A percentile compares a stretch with the other conserved stretches of the same genome.
phyloP scores from a whole-genome alignment of 2,329 filamentous ascomycete species.

The Fusarium austroafricanum region DNA sequence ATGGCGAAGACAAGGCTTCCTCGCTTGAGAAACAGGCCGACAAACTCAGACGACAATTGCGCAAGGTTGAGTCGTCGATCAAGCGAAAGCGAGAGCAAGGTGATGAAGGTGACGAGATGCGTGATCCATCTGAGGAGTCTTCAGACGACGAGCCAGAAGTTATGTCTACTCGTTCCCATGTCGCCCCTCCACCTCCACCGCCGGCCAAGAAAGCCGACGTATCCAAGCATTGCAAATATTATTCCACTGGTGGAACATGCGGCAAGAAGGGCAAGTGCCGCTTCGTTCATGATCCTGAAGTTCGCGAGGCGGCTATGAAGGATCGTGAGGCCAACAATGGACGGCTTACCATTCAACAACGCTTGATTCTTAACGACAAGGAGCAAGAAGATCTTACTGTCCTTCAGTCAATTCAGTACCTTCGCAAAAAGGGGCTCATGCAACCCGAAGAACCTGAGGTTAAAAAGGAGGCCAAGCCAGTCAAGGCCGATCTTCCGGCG shows the following conservation, averaged over 20 bases:
- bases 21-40: conserved; percentile 70
- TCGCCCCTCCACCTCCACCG: conserved; percentile 53
- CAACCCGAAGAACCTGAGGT: conserved; percentile 41
- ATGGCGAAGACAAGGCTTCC: conserved; percentile 70
- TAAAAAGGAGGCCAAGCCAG: conserved; percentile 35
- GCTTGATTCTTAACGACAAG: conserved; percentile 74
- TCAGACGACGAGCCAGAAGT: conserved; percentile 72
- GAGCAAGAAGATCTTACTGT: conserved; percentile 75
- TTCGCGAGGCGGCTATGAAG: conserved; percentile 71
- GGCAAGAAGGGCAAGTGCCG: conserved; percentile 81
- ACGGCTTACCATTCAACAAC: conserved; percentile 73
- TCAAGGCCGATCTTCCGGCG: conserved; percentile 25
- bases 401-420: conserved; percentile 73
- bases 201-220: conserved; percentile 69
- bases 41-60: conserved; percentile 71
- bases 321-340: conserved; percentile 74
- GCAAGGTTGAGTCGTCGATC: conserved; percentile 76
- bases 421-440: conserved; percentile 69
- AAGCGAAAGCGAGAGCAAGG: conserved; percentile 76
- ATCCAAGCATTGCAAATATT: conserved; percentile 77
- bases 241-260: conserved; percentile 74
- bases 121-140: conserved; percentile 62
- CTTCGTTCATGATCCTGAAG: conserved; percentile 74
- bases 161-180: conserved; percentile 60
- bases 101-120: conserved; percentile 75